These are phyloP conservation scores for Pestalotiopsis sp. DNA, from an alignment of 2,329 filamentous ascomycete species.

Conservation along the genomic window DNA sequence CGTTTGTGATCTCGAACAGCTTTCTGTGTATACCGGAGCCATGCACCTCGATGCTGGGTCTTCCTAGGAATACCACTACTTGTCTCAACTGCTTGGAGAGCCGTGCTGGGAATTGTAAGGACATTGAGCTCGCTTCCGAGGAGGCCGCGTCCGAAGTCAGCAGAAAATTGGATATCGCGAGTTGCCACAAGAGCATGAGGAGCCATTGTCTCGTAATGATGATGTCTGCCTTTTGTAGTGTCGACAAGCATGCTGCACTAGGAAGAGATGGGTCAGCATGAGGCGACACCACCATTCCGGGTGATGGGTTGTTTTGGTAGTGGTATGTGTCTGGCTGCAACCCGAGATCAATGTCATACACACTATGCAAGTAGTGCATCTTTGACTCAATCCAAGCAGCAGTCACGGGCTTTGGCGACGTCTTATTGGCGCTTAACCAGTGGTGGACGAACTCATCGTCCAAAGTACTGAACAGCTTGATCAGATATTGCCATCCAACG, in stretches of 20 bases:
- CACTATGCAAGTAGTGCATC: constrained; percentile 2
- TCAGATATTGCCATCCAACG: background rate
- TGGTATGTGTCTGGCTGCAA: background rate
- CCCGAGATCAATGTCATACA: background rate
- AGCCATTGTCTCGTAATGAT: constrained; percentile 7
- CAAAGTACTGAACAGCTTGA: background rate
- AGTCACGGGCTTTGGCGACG: background rate
- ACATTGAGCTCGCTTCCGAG: background rate
- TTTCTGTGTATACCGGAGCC: background rate
- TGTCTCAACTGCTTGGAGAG: background rate
- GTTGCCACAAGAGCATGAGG: constrained; percentile 6
- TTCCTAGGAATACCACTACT: background rate
- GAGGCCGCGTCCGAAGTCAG: background rate
- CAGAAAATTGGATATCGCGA: background rate
- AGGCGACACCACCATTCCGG: background rate
- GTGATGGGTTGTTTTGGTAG: no score
- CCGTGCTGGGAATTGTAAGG: background rate
- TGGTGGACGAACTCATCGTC: background rate
- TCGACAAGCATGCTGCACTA: background rate
- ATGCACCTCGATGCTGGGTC: background rate
- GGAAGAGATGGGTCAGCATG: background rate
- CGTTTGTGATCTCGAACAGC: constrained; percentile 4
- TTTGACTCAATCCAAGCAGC: constrained; percentile 4
- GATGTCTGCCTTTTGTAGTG: constrained; percentile 3
- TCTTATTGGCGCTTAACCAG: background rate